phyloP scores from a whole-genome alignment of 352 stramenopile genomes.

The Blastocystis sp. region DNA sequence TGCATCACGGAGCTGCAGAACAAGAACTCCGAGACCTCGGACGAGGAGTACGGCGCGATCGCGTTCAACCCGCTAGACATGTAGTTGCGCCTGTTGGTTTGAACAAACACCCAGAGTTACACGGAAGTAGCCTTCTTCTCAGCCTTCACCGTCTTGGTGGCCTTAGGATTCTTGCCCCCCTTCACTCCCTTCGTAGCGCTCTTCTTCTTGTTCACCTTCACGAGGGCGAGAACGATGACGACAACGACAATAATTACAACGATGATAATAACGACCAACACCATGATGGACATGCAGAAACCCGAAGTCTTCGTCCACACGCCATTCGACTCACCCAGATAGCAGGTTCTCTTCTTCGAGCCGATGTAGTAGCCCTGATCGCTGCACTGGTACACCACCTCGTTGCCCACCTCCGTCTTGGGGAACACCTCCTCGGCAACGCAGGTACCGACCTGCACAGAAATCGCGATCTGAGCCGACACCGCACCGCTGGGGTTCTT shows the following conservation, averaged over 20 bases:
- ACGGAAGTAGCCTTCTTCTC: background rate
- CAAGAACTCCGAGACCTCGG: background rate
- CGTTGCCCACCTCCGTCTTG: background rate
- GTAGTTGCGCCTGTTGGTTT: slow-evolving; percentile 4
- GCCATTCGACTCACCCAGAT: slow-evolving; percentile 16
- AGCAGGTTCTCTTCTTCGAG: background rate
- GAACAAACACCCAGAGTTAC: slow-evolving; percentile 12
- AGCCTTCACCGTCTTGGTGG: background rate
- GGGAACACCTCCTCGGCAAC: background rate
- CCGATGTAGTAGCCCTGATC: background rate
- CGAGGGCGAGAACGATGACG: background rate
- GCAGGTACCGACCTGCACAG: background rate
- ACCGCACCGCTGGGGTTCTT: slow-evolving; percentile 1
- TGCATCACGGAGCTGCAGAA: slow-evolving; percentile 17
- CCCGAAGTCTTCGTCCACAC: background rate
- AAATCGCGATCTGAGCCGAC: background rate
- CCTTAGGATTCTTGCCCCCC: too few species aligned
- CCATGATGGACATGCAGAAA: slow-evolving; percentile 20
- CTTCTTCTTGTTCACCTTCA: slow-evolving; percentile 22
- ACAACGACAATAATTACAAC: background rate
- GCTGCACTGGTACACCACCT: background rate
- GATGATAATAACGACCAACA: background rate
- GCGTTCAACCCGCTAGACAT: slow-evolving; percentile 9
- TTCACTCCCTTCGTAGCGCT: slow-evolving; percentile 9
- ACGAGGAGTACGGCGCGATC: slow-evolving; percentile 2